These are phyloP conservation scores for Tuber melanosporum DNA, from an alignment of 495 filamentous ascomycete genomes.

Conservation along the genomic window DNA sequence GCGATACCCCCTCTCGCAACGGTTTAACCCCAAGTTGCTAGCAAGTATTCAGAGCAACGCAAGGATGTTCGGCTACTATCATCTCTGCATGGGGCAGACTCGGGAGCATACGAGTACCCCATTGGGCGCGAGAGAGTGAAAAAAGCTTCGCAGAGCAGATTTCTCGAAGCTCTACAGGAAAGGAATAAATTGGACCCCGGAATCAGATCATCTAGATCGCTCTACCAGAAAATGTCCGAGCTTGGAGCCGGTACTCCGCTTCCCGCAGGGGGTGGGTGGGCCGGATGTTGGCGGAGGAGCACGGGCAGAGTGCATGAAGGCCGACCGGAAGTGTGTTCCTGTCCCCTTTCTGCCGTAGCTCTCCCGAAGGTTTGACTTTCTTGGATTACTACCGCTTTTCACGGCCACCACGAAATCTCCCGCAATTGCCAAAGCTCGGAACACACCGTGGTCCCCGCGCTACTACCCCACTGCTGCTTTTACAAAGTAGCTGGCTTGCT, in stretches of 20 bases:
- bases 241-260: not conserved
- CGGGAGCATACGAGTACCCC: not conserved
- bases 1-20: not conserved
- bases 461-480: no score
- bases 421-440: not conserved
- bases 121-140: not conserved
- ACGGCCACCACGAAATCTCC: not conserved
- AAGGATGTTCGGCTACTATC: not conserved
- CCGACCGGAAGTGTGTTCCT: not conserved
- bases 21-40: not conserved
- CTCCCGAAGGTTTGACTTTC: not conserved
- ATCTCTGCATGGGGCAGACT: not conserved
- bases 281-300: not conserved
- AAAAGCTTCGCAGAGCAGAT: no score
- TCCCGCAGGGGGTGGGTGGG: not conserved
- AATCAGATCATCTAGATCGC: not conserved
- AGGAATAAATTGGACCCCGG: not conserved
- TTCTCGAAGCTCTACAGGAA: not conserved
- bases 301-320: not conserved
- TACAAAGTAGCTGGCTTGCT: no score
- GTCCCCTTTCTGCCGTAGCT: not conserved
- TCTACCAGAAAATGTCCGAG: not conserved
- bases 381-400: not conserved
- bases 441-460: no score
- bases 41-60: not conserved